Evolutionary conservation across 1,284 basidiomycete genomes (phyloP).

Genomic region (Earliella scabrosa): DNA sequence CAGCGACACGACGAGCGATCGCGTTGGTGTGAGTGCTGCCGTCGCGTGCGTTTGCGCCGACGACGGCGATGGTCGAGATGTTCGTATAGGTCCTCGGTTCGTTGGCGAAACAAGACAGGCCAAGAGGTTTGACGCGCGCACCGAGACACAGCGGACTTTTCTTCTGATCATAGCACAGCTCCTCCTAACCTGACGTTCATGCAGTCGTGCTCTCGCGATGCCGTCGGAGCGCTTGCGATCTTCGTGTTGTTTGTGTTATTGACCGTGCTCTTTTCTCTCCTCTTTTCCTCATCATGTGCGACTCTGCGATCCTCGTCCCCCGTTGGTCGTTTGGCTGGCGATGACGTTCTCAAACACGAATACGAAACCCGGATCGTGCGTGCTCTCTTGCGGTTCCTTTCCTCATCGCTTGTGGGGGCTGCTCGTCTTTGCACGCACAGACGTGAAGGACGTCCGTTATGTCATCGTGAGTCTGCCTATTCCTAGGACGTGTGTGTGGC

Average conservation of each 20-base stretch:
- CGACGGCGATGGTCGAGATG: constrained; percentile 29
- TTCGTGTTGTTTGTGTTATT: constrained; percentile 52
- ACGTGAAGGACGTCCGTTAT: constrained; percentile 95
- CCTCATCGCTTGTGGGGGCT: constrained; percentile 25
- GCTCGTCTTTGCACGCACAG: constrained; percentile 49
- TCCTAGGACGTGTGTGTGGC: constrained; percentile 2
- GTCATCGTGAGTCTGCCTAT: constrained; percentile 71
- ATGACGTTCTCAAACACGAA: background rate
- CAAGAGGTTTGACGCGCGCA: constrained; percentile 45
- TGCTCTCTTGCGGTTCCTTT: constrained; percentile 41
- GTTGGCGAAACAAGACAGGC: constrained; percentile 59
- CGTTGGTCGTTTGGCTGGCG: constrained; percentile 34
- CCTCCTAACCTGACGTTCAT: constrained; percentile 39
- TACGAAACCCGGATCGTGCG: constrained; percentile 36
- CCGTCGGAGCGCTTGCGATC: constrained; percentile 61
- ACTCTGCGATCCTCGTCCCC: constrained; percentile 19
- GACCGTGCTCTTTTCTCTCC: constrained; percentile 47
- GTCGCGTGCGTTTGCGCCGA: constrained; percentile 7
- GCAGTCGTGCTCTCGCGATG: constrained; percentile 38
- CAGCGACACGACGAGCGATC: constrained; percentile 26
- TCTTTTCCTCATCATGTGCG: constrained; percentile 27
- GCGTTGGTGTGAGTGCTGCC: constrained; percentile 20
- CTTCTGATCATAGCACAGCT: constrained; percentile 39
- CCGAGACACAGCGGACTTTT: constrained; percentile 46
- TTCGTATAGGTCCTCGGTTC: constrained; percentile 47